Evolutionary conservation across 225 moss, liverwort and hornwort genomes (phyloP), one percentile per base, ranked within the genome.

Genomic region (Marchantia polymorpha): DNA sequence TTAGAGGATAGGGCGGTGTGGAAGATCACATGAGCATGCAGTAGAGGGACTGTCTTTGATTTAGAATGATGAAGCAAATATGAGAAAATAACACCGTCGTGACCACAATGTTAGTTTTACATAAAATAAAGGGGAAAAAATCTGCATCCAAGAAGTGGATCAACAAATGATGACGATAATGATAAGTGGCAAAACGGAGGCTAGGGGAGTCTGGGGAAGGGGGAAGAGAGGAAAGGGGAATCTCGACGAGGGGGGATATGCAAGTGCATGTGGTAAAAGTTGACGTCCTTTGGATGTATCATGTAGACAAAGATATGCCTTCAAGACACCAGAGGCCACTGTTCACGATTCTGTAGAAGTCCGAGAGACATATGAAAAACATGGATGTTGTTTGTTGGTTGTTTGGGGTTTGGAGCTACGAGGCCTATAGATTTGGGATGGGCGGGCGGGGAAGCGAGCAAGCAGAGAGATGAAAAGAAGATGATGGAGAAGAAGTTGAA

Each of bases 261-360:
- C 19, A 27, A 17, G 65, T 27, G 65, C 19, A 39, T 2, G 39
- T 39, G 39, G 11, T n/a, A 23, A 23, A 65, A 65, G 65, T 65
- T 12, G 65, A 65, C 65, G 69, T 69, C 69, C 69, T 46, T 69
- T 69, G 69, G 69, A 47, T 48, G 49, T n/a, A 72, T 47, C 71
- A 72, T 22, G 49, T 72, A 72, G 71, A 72, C 71, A 72, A 72
- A 72, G 71, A 72, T 72, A 72, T 72, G 71, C 31, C 49, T 72
- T 51, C 19, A 50, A 72, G 11, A 72, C 71, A 72, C 71, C 71
- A 72, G 50, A 19, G 12, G 49, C 16, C 71, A 72, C 71, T 72
- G 49, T 72, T 72, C 71, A 72, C 50, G 71, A 51, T 48, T 72
- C 71, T 48, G 67, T 31, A 67, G 29, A 67, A 67, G 67, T 30